Percentiles rank a stretch among this genome's conserved stretches.
Conservation (phyloP, 2,329 filamentous ascomycete genomes). For the Colletotrichum tamarilloi region DNA sequence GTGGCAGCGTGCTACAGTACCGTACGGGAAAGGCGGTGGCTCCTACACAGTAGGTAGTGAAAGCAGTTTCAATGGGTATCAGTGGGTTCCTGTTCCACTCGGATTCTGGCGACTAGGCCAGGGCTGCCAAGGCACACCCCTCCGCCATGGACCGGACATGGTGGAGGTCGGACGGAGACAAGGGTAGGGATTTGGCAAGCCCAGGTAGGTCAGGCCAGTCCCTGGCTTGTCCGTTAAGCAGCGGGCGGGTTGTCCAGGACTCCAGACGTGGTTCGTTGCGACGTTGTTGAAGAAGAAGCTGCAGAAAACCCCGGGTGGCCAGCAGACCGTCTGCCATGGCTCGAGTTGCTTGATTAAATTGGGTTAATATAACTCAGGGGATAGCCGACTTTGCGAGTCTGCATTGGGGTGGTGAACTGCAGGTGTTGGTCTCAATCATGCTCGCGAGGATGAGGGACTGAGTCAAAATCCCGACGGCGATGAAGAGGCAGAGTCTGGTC, state of each 20-base stretch:
- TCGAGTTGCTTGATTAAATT: constrained; percentile 23
- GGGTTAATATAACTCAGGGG: constrained; percentile 32
- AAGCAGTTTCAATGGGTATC: constrained; percentile 2
- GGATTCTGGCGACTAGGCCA: constrained; percentile 3
- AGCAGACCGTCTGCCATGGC: constrained; percentile 6
- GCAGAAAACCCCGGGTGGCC: constrained; percentile 3
- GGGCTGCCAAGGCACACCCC: neutral
- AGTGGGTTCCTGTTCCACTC: constrained; percentile 2
- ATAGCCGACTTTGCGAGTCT: neutral
- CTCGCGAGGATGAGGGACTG: constrained; percentile 1
- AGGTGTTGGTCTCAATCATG: constrained; percentile 1
- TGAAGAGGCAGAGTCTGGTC: constrained; percentile 2
- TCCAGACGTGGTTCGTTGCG: constrained; percentile 14
- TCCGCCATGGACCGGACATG: neutral
- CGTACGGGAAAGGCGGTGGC: neutral
- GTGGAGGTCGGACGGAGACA: neutral
- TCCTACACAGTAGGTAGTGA: too few species aligned
- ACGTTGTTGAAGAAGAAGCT: constrained; percentile 30
- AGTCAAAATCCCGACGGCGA: constrained; percentile 27
- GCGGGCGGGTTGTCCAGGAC: constrained; percentile 16
- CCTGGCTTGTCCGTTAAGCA: constrained; percentile 14
- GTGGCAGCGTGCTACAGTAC: neutral
- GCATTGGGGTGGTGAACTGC: neutral
- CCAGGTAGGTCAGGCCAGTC: constrained; percentile 5
- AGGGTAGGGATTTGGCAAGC: neutral